Evolutionary conservation across 768 basidiomycete species (phyloP), one percentile per base, ranked within the genome.

Genomic region (Suillus brevipes): DNA sequence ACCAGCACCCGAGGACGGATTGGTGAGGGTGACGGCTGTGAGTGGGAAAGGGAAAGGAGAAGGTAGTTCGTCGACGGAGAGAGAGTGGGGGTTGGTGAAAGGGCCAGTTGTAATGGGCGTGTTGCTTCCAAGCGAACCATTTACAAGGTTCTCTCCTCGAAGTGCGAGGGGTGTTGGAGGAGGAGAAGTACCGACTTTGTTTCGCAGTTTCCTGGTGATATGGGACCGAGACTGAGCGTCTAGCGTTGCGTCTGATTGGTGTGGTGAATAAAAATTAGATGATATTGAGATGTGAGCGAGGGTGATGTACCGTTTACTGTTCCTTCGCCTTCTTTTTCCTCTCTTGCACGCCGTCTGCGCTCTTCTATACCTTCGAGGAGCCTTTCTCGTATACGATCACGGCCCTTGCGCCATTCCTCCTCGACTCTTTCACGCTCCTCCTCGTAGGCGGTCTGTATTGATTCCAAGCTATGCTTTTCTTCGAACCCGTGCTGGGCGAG

Each of bases 301-400:
- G 61, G 37, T 12, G 31, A 79, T 84, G 63, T 57, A 88, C 86
- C 89, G 61, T 87, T 88, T 49, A 85, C 82, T 18, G 86, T 88
- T n/a, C 90, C 92, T 69, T 95, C 93, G 66, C 92, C 91, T 65
- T 94, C 93, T 73, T 94, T 94, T 79, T 95, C 93, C 67, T 95
- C 93, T 61, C 93, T 80, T 36, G 93, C 93, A 65, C 90, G 79
- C 68, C 87, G 81, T 63, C 92, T 77, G 37, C 92, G 82, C 72
- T 95, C 93, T 74, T 94, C 92, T 68, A 95, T 90, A 36, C 93
- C 91, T 70, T 94, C 93, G 18, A 94, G 75, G 37, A 95, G 79
- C 18, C 92, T 82, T 70, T 94, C 91, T 9, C 90, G 81, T 20
- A 94, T 88, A 36, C 88, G 80, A 50, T 91, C 91, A 55, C 89